Evolutionary conservation across 2,329 filamentous ascomycete species (phyloP), one percentile per base, ranked within the genome.

Genomic region (Beauveria australis): DNA sequence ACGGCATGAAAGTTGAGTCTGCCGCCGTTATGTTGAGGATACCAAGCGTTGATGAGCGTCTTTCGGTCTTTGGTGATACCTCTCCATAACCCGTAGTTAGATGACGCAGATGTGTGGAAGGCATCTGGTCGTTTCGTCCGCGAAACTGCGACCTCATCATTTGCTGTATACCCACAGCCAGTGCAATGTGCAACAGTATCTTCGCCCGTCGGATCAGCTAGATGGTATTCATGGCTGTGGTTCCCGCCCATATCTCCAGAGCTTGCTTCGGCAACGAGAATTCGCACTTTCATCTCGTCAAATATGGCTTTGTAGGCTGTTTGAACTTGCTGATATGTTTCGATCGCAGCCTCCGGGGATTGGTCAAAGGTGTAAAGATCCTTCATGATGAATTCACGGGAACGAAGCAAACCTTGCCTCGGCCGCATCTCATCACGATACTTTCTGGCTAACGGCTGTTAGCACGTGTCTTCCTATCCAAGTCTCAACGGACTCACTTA

Each of bases 221-320:
- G 87, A 70, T 97, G 94, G 70, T 95, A 99, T 69, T 99, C 94
- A 71, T 99, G 94, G 72, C 92, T 97, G 43, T 96, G 75, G 65
- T 87, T 88, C 14, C 94, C 94, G 37, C 94, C 94, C 84, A 99
- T 99, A 65, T 91, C 90, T n/a, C 94, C 94, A 1, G 93, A 97
- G 71, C 92, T 92, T 7, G 94, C 94, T 66, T 91, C 86, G 1
- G 93, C 93, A 22, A 95, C 87, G 0, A 96, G 73, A 65, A 94
- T 91, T 0, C 91, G 91, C 16, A 99, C 73, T 65, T 88, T 91
- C 40, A 99, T 78, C 62, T 95, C 90, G 49, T 89, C 76, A 67
- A 99, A 95, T 55, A 99, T 82, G 19, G 80, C 80, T 14, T 78
- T 79, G 71, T 99, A 99, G 1, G 89, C 88, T 43, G 73, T 72